Evolutionary conservation across 371 early-diverging fungal species (phyloP), one percentile per base, ranked within the genome.

Genomic region (Lichtheimia ornata): DNA sequence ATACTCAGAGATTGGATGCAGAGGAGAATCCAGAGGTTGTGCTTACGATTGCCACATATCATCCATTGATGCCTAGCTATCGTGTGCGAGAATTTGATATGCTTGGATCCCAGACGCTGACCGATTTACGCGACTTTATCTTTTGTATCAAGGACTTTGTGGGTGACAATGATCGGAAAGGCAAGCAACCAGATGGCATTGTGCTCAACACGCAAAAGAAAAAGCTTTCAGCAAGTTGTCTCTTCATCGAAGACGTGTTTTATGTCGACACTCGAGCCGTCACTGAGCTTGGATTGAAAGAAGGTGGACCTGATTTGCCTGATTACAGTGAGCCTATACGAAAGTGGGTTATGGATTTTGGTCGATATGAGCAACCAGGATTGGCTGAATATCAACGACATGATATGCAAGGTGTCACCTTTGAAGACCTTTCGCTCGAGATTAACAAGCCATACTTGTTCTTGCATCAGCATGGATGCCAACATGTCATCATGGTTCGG

Each of bases 391-490:
- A 59, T 40, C 66, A 43, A 47, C 81, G 57, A 47, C 64, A 54
- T 45, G 50, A 24, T 13, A 89, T 89, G 90, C 69, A 79, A 47
- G 74, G 79, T 14, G 69, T 76, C 3, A 59, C 62, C 22, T 84
- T 93, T 49, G 69, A 75, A 43, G 83, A 88, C 43, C 68, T 91
- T 6, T 55, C 78, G 1, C 63, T 92, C 24, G 66, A 81, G 5
- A 56, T 90, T 13, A 75, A 84, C 57, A 74, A 82, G 47, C 88
- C 91, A 4, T 91, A 89, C 59, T 66, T 80, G 6, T 88, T 91
- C 54, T 70, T 82, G 2, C 94, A 93, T 66, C 89, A 90, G 63
- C 87, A 88, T 25, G 71, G 77, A 49, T 93, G 94, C 60, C 87
- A 93, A 57, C 93, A 93, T 60, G 67, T 89, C 47, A 53, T 92